Percentiles rank a stretch among this genome's conserved stretches.
Conservation (phyloP, 495 filamentous ascomycete species). For the Trichoderma asperelloides region DNA sequence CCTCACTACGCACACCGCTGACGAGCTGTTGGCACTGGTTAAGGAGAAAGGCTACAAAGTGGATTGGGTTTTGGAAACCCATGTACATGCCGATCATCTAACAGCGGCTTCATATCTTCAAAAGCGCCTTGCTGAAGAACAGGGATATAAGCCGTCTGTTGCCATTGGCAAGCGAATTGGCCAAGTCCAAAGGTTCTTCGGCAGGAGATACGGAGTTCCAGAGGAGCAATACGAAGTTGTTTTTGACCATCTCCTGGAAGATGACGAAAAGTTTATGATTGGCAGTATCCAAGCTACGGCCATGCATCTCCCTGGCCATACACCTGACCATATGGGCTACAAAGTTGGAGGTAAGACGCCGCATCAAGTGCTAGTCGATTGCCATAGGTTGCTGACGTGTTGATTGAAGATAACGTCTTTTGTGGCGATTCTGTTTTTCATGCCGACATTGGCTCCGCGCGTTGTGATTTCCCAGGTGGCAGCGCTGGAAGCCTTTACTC, state of each 20-base stretch:
- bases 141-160: conserved; percentile 28
- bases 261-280: conserved; percentile 43
- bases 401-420: conserved; percentile 42
- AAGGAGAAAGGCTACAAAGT: conserved; percentile 37
- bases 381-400: background rate
- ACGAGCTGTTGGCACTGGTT: conserved; percentile 35
- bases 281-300: conserved; percentile 38
- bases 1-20: conserved; percentile 41
- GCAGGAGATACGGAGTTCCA: conserved; percentile 35
- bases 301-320: conserved; percentile 52
- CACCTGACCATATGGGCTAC: conserved; percentile 54
- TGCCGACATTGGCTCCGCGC: conserved; percentile 47
- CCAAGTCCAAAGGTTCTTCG: conserved; percentile 43
- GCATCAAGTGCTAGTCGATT: background rate
- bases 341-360: conserved; percentile 34
- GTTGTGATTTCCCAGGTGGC: conserved; percentile 55
- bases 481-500: conserved; percentile 33
- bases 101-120: conserved; percentile 49
- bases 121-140: conserved; percentile 21
- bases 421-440: conserved; percentile 54
- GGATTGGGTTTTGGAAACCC: conserved; percentile 46
- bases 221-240: conserved; percentile 30
- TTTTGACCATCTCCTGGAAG: conserved; percentile 46
- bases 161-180: conserved; percentile 48
- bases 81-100: conserved; percentile 56